Evolutionary conservation across 2,329 filamentous ascomycete genomes (phyloP), one percentile per base, ranked within the genome.

Genomic region (Bipolaris bicolor): DNA sequence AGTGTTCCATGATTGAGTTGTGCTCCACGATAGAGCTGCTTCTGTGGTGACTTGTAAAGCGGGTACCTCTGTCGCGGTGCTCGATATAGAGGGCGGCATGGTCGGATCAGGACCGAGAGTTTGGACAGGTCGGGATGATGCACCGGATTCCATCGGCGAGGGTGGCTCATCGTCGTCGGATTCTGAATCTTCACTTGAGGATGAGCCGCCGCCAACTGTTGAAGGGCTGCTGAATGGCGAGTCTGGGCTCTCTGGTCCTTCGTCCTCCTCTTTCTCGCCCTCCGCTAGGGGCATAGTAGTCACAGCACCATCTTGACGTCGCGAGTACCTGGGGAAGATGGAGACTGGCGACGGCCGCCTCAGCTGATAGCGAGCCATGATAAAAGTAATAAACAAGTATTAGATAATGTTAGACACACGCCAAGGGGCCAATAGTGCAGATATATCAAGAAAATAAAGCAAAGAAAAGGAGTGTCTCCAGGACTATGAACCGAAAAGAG

Each of bases 351-450:
- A 55, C 29, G 71, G 73, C 4, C 72, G 61, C 49, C 63, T 66
- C 49, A 67, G 66, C 33, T 67, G 66, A 49, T 70, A 70, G 18
- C 64, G 62, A 49, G 63, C 62, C 72, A 75, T 75, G 13, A 62
- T 34, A 29, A 49, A 43, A 16, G 22, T 47, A 24, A 47, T 34
- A 58, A n/a, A 45, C 29, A 29, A 52, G 33, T 52, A 63, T 61
- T 61, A 64, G 40, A 41, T 58, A 58, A 44, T 31, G 43, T 33
- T 45, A 44, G 24, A 39, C 24, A 49, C 45, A 49, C 16, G 51
- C 44, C 53, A 53, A 41, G 52, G 47, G 56, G 55, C 52, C 37
- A 33, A 36, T 46, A 43, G 53, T 41, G 33, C 39, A 56, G 55
- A 20, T 47, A 50, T 36, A 44, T 33, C 49, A 55, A 51, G 45